Percentiles rank a stretch among this genome's conserved stretches.
phyloP scores from a whole-genome alignment of 768 basidiomycete genomes.

The Leccinum subgranulosum region DNA sequence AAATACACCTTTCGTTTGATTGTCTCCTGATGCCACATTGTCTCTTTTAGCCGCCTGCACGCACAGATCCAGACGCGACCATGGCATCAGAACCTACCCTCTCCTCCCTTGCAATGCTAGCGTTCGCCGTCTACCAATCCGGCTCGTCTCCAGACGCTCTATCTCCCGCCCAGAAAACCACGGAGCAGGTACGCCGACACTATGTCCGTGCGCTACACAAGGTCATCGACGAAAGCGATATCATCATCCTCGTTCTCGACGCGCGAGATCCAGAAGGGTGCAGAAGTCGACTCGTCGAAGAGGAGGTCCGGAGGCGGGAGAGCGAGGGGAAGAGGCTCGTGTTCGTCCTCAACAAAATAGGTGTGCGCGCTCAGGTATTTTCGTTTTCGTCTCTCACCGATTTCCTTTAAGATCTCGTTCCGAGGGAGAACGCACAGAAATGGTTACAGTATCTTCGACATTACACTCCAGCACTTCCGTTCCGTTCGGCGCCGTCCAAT shows the following conservation, averaged over 20 bases:
- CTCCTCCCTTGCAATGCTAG: conserved; percentile 55
- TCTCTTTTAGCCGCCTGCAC: conserved; percentile 20
- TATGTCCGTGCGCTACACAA: too few species aligned
- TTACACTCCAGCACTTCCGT: conserved; percentile 88
- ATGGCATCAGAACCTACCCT: conserved; percentile 78
- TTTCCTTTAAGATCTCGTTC: conserved; percentile 70
- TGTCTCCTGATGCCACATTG: background rate
- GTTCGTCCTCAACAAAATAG: too few species aligned
- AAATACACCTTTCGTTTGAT: background rate
- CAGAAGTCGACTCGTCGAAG: too few species aligned
- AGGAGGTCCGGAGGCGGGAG: too few species aligned
- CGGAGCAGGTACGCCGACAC: too few species aligned
- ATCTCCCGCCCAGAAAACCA: conserved; percentile 10
- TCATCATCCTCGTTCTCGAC: too few species aligned
- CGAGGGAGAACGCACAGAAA: conserved; percentile 78
- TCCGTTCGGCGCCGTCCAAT: conserved; percentile 53
- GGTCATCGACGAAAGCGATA: too few species aligned
- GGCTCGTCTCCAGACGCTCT: conserved; percentile 30
- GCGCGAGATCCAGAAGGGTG: too few species aligned
- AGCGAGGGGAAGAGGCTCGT: too few species aligned
- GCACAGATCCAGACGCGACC: conserved; percentile 47
- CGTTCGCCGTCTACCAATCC: conserved; percentile 31
- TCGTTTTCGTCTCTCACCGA: background rate
- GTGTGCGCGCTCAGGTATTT: too few species aligned
- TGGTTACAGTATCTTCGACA: conserved; percentile 94